Conservation (phyloP, 805 yeast species). For the Myxozyma neotropica region DNA sequence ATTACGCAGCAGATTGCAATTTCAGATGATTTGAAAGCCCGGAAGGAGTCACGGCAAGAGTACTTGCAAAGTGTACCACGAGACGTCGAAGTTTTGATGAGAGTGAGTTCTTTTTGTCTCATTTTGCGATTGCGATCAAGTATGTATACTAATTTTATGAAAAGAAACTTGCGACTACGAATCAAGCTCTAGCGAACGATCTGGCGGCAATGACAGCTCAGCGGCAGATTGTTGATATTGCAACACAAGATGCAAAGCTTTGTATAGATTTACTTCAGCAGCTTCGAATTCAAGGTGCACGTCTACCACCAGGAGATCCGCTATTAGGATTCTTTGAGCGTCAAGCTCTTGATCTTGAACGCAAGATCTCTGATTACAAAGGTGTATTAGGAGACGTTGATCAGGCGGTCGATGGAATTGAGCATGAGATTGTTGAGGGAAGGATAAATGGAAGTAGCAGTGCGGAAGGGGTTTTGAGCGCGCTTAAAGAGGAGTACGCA, state of each 20-base stretch:
- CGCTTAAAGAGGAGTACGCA: constrained; percentile 58
- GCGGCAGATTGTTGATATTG: constrained; percentile 22
- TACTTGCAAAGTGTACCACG: constrained; percentile 56
- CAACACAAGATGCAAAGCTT: constrained; percentile 25
- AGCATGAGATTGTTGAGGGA: constrained; percentile 29
- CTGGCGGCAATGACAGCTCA: constrained; percentile 22
- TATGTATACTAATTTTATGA: no score
- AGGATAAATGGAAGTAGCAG: not conserved
- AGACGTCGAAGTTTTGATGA: constrained; percentile 55
- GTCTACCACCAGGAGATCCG: constrained; percentile 48
- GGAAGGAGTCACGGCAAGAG: constrained; percentile 47
- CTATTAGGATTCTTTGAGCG: constrained; percentile 55
- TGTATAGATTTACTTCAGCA: constrained; percentile 29
- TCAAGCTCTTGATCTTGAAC: constrained; percentile 48
- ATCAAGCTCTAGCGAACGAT: constrained; percentile 30
- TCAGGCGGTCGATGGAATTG: constrained; percentile 52
- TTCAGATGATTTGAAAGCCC: constrained; percentile 54
- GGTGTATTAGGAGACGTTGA: constrained; percentile 55
- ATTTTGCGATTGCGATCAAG: no score
- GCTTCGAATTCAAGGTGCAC: constrained; percentile 30
- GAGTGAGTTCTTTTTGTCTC: constrained; percentile 11
- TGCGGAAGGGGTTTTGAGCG: constrained; percentile 36
- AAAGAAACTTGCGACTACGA: constrained; percentile 38
- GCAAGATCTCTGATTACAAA: constrained; percentile 55
- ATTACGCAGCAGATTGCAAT: constrained; percentile 56